Evolutionary conservation across 2,329 filamentous ascomycete species (phyloP), one percentile per base, ranked within the genome.

Genomic region (Zasmidium citrigriseum): DNA sequence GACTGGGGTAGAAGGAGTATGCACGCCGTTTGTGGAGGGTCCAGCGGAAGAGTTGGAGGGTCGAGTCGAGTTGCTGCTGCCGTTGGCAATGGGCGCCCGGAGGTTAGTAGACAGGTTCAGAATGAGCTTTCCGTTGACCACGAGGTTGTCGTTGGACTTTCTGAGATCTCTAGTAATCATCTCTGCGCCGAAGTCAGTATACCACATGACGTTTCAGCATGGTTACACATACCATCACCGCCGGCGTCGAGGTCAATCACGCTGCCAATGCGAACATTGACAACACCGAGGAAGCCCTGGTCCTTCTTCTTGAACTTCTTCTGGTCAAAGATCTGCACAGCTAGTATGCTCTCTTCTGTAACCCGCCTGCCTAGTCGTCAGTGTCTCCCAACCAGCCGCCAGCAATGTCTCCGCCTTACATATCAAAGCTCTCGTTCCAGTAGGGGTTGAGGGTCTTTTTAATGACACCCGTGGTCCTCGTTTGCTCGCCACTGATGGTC

Each of bases 271-370:
- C 93, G 89, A 69, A 99, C 89, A 75, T 99, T 99, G 72, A 99
- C 97, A 55, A 99, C 95, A 58, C 95, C 95, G 5, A 99, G 83
- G 73, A 99, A 99, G 9, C 95, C 95, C 75, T 99, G 95, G 69
- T 99, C 95, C 91, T 98, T 99, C 86, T 99, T 99, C 83, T 99
- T 99, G 81, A 99, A 99, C 80, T 99, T 99, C 82, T 97, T 97
- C 78, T 99, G 95, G 77, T 99, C 95, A 74, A 99, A 99, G 55
- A 99, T 96, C 74, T 99, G 95, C 48, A 99, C 93, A 7, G 95
- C 95, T 49, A 99, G 83, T 71, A 99, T 97, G 75, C 93, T 96
- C 71, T 96, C 93, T 75, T 99, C 95, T 61, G 89, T 95, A 60
- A 91, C 93, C 74, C 85, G 86, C 81, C 95, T 98, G 73, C 58